Percentiles rank a stretch among this genome's conserved stretches.
Evolutionary conservation across 2,329 filamentous ascomycete genomes (phyloP).

Genomic region (Taxawa tesnikishii): DNA sequence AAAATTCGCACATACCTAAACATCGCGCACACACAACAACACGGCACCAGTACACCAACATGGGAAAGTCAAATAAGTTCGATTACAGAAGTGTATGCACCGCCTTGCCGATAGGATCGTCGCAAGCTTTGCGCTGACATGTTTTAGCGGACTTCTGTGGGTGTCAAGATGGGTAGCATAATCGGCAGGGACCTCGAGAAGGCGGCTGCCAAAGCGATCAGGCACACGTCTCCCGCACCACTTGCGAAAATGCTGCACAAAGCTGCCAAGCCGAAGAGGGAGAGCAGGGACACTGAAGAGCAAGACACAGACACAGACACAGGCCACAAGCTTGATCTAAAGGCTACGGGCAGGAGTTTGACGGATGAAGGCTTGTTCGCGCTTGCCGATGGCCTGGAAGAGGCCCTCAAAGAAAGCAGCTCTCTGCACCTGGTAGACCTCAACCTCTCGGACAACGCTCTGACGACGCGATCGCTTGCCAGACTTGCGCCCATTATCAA

Average conservation of each 20-base stretch:
- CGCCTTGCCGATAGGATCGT: not conserved
- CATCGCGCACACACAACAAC: too few species aligned
- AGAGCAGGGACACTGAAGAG: conserved; percentile 2
- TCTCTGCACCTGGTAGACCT: conserved; percentile 32
- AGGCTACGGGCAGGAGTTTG: conserved; percentile 31
- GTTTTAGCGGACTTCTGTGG: conserved; percentile 34
- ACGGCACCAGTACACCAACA: too few species aligned
- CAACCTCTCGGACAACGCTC: conserved; percentile 30
- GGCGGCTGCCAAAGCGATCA: conserved; percentile 14
- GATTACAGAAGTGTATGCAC: conserved; percentile 16
- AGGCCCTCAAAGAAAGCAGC: conserved; percentile 19
- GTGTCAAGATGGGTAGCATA: conserved; percentile 31
- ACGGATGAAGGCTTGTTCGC: conserved; percentile 31
- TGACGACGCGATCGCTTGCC: conserved; percentile 29
- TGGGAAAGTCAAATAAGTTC: conserved; percentile 24
- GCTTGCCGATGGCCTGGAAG: conserved; percentile 29
- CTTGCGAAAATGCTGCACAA: too few species aligned
- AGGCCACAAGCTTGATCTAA: conserved; percentile 28
- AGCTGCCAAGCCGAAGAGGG: conserved; percentile 9
- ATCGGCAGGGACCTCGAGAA: conserved; percentile 32
- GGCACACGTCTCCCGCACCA: too few species aligned
- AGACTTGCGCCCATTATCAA: conserved; percentile 28
- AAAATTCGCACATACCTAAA: too few species aligned
- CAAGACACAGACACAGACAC: conserved; percentile 3
- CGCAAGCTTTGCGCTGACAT: too few species aligned